These are phyloP conservation scores for Pseudogymnoascus sp. DNA, from an alignment of 2,329 filamentous ascomycete species.

Conservation along the genomic window DNA sequence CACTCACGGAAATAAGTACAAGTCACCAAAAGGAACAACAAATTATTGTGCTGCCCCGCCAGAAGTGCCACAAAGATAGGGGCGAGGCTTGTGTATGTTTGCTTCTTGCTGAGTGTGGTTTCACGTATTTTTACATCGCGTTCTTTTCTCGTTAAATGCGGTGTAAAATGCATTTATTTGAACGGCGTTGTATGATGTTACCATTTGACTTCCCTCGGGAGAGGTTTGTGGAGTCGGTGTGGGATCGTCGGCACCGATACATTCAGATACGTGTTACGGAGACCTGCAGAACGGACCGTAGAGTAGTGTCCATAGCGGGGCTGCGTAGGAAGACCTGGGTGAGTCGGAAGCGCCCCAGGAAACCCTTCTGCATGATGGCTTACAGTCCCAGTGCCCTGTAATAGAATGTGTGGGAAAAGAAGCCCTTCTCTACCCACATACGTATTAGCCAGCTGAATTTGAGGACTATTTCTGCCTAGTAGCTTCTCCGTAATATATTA, in stretches of 20 bases:
- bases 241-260: constrained; percentile 3
- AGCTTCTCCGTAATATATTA: not conserved
- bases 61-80: not conserved
- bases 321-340: not conserved
- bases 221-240: constrained; percentile 5
- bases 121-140: not conserved
- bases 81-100: constrained; percentile 1
- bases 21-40: constrained; percentile 6
- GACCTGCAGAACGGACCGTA: constrained; percentile 9
- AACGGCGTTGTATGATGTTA: not conserved
- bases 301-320: constrained; percentile 6
- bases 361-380: constrained; percentile 4
- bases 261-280: constrained; percentile 5
- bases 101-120: not conserved
- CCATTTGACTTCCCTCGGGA: constrained; percentile 4
- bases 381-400: not conserved
- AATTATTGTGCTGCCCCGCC: constrained; percentile 2
- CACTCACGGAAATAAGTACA: constrained; percentile 5
- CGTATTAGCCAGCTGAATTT: constrained; percentile 7
- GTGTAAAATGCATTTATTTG: not conserved
- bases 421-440: constrained; percentile 9
- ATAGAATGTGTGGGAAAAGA: constrained; percentile 2
- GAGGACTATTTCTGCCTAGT: not conserved
- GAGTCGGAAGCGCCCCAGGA: constrained; percentile 6
- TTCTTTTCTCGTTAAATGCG: constrained; percentile 1